Conservation (phyloP, 2,329 filamentous ascomycete genomes). For the Diplodia mutila region DNA sequence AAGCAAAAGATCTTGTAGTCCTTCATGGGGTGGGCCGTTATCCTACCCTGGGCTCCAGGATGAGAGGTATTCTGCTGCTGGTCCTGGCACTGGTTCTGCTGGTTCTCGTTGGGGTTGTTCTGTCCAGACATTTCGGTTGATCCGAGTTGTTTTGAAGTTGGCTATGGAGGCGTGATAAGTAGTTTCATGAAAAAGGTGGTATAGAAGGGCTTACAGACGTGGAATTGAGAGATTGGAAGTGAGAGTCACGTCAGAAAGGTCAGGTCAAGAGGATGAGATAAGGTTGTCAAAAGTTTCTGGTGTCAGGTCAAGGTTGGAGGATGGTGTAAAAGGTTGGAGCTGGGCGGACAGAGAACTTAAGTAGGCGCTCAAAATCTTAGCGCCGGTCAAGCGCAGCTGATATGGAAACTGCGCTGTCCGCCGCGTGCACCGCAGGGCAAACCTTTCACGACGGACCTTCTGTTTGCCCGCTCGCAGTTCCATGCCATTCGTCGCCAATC, state of each 20-base stretch:
- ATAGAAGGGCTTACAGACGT: background rate
- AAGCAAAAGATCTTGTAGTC: fast-evolving
- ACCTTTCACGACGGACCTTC: too few species aligned
- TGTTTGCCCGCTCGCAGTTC: too few species aligned
- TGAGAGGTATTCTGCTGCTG: background rate
- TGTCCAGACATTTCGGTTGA: background rate
- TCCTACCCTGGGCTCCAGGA: background rate
- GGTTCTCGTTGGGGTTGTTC: fast-evolving
- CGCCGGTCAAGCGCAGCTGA: too few species aligned
- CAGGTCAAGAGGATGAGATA: background rate
- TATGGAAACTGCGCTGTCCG: too few species aligned
- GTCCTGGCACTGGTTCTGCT: background rate
- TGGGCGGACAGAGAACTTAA: too few species aligned
- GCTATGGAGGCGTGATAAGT: background rate
- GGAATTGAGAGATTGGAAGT: background rate
- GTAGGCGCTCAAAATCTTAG: too few species aligned
- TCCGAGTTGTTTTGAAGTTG: background rate
- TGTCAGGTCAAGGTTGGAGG: too few species aligned
- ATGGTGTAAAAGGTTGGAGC: too few species aligned
- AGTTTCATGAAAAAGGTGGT: background rate
- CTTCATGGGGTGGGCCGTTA: background rate
- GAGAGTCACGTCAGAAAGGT: too few species aligned
- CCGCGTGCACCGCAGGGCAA: too few species aligned
- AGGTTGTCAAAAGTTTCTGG: too few species aligned
- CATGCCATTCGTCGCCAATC: too few species aligned